These are phyloP conservation scores for Bacidia rubella DNA, from an alignment of 495 filamentous ascomycete genomes.

Conservation along the genomic window DNA sequence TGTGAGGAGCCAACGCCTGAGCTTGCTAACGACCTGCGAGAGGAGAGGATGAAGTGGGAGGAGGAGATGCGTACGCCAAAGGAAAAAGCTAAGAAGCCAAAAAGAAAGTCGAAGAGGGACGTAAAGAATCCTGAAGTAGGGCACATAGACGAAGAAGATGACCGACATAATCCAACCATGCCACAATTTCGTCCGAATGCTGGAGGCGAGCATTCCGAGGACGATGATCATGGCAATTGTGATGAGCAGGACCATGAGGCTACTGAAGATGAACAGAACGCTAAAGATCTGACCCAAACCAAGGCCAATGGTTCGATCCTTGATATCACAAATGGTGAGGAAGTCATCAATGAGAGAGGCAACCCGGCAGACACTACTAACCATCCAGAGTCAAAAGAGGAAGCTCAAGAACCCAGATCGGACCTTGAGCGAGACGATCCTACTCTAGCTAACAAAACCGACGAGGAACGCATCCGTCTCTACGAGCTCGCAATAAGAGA, in stretches of 20 bases:
- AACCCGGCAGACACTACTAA: not conserved
- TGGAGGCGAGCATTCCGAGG: not conserved
- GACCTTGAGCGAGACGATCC: conserved; percentile 22
- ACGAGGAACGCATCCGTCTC: conserved; percentile 15
- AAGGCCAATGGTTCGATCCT: no score
- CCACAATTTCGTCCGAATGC: not conserved
- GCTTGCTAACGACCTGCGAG: conserved; percentile 36
- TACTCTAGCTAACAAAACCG: conserved; percentile 6
- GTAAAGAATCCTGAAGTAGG: not conserved
- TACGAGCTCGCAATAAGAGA: conserved; percentile 17
- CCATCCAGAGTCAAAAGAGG: not conserved
- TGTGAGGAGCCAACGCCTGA: conserved; percentile 49
- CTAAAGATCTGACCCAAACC: no score
- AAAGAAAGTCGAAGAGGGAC: not conserved
- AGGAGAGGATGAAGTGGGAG: conserved; percentile 49
- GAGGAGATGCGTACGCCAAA: conserved; percentile 15
- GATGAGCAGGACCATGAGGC: not conserved
- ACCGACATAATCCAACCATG: not conserved
- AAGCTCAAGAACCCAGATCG: not conserved
- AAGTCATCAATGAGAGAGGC: not conserved
- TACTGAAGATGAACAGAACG: not conserved
- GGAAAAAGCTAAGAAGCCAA: conserved; percentile 17
- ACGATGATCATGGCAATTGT: not conserved
- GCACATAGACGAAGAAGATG: not conserved
- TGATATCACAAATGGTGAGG: no score